Evolutionary conservation across 2,329 filamentous ascomycete genomes (phyloP).

Genomic region (Geosmithia flava): DNA sequence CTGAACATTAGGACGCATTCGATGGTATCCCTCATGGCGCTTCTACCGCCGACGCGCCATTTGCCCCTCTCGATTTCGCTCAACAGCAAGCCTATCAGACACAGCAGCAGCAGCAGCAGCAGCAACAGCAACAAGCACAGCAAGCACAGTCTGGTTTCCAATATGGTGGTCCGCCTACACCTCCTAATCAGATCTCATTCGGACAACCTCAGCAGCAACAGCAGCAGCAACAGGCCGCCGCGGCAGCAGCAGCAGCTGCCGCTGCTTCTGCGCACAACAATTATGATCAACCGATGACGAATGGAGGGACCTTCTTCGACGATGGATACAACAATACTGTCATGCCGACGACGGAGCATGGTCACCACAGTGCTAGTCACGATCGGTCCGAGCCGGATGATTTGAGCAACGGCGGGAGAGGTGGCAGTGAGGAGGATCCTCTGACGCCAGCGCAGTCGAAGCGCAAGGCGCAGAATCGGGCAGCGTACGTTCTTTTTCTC

Average conservation of each 20-base stretch:
- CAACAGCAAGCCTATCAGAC: conserved; percentile 21
- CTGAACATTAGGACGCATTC: conserved; percentile 30
- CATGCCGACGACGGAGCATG: conserved; percentile 5
- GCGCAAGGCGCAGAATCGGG: conserved; percentile 49
- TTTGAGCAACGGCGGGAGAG: conserved; percentile 11
- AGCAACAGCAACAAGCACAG: conserved; percentile 12
- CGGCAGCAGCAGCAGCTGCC: conserved; percentile 8
- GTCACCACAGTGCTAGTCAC: conserved; percentile 18
- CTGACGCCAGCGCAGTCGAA: conserved; percentile 45
- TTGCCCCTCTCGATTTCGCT: conserved; percentile 30
- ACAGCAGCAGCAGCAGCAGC: conserved; percentile 9
- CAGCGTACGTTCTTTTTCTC: conserved; percentile 35
- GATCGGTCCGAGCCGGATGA: conserved; percentile 24
- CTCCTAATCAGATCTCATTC: conserved; percentile 28
- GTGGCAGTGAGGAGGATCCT: conserved; percentile 41
- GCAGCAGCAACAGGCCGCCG: conserved; percentile 9
- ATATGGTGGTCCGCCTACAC: conserved; percentile 29
- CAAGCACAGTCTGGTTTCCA: conserved; percentile 16
- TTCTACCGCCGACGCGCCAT: conserved; percentile 19
- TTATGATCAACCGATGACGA: not conserved
- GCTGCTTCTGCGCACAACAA: conserved; percentile 2
- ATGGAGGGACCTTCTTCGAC: conserved; percentile 2
- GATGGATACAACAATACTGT: conserved; percentile 8
- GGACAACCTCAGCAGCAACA: conserved; percentile 10
- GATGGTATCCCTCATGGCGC: conserved; percentile 22